Evolutionary conservation across 345 rosid genomes (phyloP), one percentile per base, ranked within the genome.

Genomic region (Arabis alpina): DNA sequence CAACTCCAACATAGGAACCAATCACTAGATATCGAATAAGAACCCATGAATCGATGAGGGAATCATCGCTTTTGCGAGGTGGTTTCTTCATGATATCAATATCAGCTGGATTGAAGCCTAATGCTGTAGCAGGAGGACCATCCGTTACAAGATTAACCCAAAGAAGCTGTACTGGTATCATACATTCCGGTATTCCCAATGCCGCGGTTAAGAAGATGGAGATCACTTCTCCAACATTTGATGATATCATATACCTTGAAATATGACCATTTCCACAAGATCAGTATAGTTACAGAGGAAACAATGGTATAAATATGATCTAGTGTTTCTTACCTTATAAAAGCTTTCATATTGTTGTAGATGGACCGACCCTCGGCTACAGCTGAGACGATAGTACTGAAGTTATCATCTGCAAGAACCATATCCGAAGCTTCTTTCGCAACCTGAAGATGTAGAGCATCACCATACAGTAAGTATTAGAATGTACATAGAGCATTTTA

Each of bases 351-450:
- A 80, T 88, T 93, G 66, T 82, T 82, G 57, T 93, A 93, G 49
- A 93, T 93, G 42, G 96, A 86, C 57, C 96, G 87, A 61, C 98
- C 98, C 81, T 93, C 98, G 4, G 92, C 93, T 37, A 93, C 84
- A 25, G 98, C 97, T 2, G 82, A 80, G 69, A 90, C 97, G 19
- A 93, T 93, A 48, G 91, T 88, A 60, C 86, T 84, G 74, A 93
- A 93, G 64, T 88, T 87, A 80, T 93, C 98, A 79, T 93, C 96
- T 7, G 96, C 97, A 77, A 93, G 76, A 80, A 93, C 87, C 98
- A 93, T 93, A 70, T 93, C 98, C 0, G 98, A 88, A 67, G 98
- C 98, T 83, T 90, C 98, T 81, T 93, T 88, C 6, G 98, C 98
- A 25, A 93, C 98, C 98, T 93, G 84, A 41, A 41, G 11, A 45